A percentile compares a stretch with the other conserved stretches of the same genome.
These are phyloP conservation scores for Eucalyptus lansdowneana DNA, from an alignment of 345 rosid species.

Conservation along the genomic window DNA sequence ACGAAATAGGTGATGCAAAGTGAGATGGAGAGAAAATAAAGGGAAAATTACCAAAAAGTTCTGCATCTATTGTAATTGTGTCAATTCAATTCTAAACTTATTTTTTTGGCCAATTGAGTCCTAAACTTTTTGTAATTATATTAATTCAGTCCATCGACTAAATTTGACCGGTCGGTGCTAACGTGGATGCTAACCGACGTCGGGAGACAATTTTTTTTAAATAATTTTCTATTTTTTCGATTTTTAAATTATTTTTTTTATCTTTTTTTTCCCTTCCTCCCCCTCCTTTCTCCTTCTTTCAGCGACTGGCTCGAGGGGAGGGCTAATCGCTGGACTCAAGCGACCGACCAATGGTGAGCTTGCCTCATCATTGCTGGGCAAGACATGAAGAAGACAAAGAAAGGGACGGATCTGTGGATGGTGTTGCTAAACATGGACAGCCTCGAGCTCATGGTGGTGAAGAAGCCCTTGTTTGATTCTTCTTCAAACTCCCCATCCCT, in stretches of 20 bases:
- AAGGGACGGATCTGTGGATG: constrained; percentile 38
- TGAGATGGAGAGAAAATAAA: neutral
- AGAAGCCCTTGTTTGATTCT: constrained; percentile 43
- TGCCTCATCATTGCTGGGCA: accelerated
- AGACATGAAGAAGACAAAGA: neutral
- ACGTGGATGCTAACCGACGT: accelerated
- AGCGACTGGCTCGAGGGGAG: accelerated
- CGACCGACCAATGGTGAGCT: accelerated
- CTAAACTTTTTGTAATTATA: too few species aligned
- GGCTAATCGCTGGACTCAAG: accelerated
- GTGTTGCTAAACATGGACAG: constrained; percentile 48
- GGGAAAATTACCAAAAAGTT: too few species aligned
- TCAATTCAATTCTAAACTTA: accelerated
- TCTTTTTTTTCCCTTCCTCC: too few species aligned
- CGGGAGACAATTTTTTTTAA: too few species aligned
- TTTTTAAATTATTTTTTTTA: too few species aligned
- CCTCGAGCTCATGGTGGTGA: constrained; percentile 47
- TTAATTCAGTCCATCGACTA: accelerated
- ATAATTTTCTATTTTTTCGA: too few species aligned
- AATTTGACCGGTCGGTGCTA: accelerated
- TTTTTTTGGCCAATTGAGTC: accelerated
- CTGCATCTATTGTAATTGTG: too few species aligned
- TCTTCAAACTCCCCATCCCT: constrained; percentile 32
- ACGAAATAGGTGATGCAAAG: neutral
- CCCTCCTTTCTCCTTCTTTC: too few species aligned